Percentiles rank a stretch among this genome's conserved stretches.
phyloP scores from a whole-genome alignment of 2,329 filamentous ascomycete species.

The Ascocoryne sarcoides region DNA sequence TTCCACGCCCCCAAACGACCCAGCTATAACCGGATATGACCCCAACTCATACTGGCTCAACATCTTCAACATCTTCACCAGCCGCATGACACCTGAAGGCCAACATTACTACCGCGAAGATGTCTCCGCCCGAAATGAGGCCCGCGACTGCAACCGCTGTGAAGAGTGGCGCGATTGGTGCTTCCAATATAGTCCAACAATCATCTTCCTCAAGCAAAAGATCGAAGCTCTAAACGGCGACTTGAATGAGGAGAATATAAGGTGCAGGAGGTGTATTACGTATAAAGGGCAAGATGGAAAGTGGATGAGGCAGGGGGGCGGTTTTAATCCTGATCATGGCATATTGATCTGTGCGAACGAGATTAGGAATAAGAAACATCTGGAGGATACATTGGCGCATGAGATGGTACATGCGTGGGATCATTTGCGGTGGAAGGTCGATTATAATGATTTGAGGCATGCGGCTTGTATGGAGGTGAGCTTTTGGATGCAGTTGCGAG shows the following conservation, averaged over 20 bases:
- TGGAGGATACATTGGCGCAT: conserved; percentile 91
- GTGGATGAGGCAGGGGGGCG: conserved; percentile 59
- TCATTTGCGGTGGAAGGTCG: conserved; percentile 81
- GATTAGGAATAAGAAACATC: conserved; percentile 66
- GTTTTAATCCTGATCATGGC: conserved; percentile 78
- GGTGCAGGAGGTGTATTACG: conserved; percentile 69
- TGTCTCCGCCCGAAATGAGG: conserved; percentile 67
- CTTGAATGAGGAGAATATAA: conserved; percentile 65
- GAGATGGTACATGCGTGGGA: conserved; percentile 99
- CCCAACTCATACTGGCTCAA: conserved; percentile 61
- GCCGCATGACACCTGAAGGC: conserved; percentile 60
- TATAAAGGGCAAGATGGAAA: conserved; percentile 37
- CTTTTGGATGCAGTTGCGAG: conserved; percentile 7
- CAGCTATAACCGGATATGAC: conserved; percentile 54
- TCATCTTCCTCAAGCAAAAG: conserved; percentile 79
- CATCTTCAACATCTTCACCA: conserved; percentile 75
- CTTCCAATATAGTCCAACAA: conserved; percentile 72
- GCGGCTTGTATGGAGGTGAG: conserved; percentile 86
- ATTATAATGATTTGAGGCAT: conserved; percentile 72
- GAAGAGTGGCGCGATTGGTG: conserved; percentile 78
- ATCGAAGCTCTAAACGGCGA: conserved; percentile 70
- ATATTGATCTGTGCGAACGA: conserved; percentile 92
- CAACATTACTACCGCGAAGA: conserved; percentile 68
- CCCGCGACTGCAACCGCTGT: conserved; percentile 69
- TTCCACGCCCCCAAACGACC: conserved; percentile 41